Base-by-base conservation (phyloP, 768 basidiomycete species). In the Trametes maxima region DNA sequence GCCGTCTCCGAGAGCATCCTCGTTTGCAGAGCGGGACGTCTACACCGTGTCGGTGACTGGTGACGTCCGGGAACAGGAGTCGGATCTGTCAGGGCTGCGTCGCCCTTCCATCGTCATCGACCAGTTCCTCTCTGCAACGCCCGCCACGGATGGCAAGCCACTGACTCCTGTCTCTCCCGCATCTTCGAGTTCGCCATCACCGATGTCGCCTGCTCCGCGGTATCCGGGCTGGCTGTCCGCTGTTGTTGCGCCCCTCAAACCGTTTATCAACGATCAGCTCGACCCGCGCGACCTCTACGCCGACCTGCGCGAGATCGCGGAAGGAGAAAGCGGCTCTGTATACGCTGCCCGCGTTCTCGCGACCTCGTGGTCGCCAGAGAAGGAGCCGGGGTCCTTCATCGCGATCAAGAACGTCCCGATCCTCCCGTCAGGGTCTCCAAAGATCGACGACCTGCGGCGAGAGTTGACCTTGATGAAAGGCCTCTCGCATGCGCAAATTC, bases 251-350 rank as follows among this genome's bases (percentile, higher is more conserved):
- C 84, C 87, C 1, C 75, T 87, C 22, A 82, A 80, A 47, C 79
- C 82, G 25, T 89, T 85, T 70, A 88, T 93, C 66, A 81, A 87
- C 64, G 81, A 85, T 49, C 70, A 76, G 1, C 72, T 83, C 19
- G 83, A 92, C 68, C 91, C 90, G 3, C 77, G 81, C 1, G 78
- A 82, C 3, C 80, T 83, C 59, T 93, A 89, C 72, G 74, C 79
- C 10, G 84, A 90, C 62, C 75, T 92, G 47, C 82, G 81, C 55
- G 92, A 92, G 74, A 87, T 94, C 28, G 92, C 90, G 0, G 89
- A 93, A 70, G 91, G 92, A 35, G 92, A 93, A 69, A 88, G 83
- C 43, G 92, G 92, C 4, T 86, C 83, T 1, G 89, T 94, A 19
- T 84, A 75, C 59, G 76, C 78, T 16, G 82, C 81, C 2, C 69